These are phyloP conservation scores for Aspergillus haitiensis DNA, from an alignment of 495 filamentous ascomycete genomes.

Conservation along the genomic window DNA sequence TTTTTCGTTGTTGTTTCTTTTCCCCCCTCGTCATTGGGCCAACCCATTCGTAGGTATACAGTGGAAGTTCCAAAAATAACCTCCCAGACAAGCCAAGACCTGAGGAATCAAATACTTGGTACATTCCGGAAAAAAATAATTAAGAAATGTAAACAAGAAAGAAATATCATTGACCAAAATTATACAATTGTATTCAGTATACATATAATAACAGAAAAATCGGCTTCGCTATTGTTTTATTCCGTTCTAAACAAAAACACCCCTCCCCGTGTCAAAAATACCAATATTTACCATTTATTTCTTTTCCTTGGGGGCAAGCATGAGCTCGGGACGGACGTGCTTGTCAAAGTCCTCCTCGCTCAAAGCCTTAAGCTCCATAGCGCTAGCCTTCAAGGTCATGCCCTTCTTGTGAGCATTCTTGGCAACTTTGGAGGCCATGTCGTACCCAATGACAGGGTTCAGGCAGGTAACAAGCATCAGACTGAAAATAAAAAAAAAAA, in stretches of 20 bases:
- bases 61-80: slow-evolving; percentile 23
- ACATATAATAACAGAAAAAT: slow-evolving; percentile 22
- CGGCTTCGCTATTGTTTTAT: slow-evolving; percentile 26
- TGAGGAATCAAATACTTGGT: background rate
- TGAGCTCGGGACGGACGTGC: slow-evolving; percentile 91
- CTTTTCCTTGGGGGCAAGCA: slow-evolving; percentile 77
- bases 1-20: background rate
- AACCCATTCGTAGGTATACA: background rate
- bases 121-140: slow-evolving; percentile 1
- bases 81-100: slow-evolving; percentile 8
- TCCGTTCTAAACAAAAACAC: slow-evolving; percentile 14
- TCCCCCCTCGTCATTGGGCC: background rate
- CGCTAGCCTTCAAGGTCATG: slow-evolving; percentile 85
- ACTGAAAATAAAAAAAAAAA: slow-evolving; percentile 47
- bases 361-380: slow-evolving; percentile 89
- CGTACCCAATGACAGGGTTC: slow-evolving; percentile 98
- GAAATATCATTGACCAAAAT: slow-evolving; percentile 13
- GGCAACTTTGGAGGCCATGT: slow-evolving; percentile 95
- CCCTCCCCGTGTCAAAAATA: background rate
- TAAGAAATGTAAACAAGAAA: slow-evolving; percentile 9
- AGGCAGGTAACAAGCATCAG: slow-evolving; percentile 98
- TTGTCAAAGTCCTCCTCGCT: slow-evolving; percentile 90
- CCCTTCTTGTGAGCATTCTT: slow-evolving; percentile 99
- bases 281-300: slow-evolving; percentile 35
- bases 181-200: slow-evolving; percentile 23